Evolutionary conservation across 352 stramenopile genomes (phyloP).

Genomic region (Phytophthora uliginosa): DNA sequence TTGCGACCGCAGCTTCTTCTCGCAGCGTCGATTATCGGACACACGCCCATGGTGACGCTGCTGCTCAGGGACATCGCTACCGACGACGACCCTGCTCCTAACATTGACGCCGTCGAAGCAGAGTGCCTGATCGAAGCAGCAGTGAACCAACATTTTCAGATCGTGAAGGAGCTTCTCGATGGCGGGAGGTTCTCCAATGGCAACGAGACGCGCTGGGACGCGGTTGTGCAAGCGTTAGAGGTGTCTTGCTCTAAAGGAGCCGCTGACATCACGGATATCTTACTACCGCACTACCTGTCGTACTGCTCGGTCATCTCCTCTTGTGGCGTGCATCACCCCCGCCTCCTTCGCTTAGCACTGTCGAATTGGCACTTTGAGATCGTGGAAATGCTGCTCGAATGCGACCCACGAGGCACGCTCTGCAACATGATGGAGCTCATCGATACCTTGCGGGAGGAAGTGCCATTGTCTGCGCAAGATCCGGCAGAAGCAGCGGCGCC

Average conservation of each 20-base stretch:
- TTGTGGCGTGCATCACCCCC: constrained; percentile 14
- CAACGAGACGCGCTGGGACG: constrained; percentile 17
- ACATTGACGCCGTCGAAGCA: constrained; percentile 19
- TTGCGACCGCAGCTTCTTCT: constrained; percentile 30
- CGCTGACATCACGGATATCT: constrained; percentile 21
- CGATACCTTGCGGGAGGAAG: constrained; percentile 21
- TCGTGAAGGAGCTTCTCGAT: constrained; percentile 19
- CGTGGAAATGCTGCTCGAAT: constrained; percentile 35
- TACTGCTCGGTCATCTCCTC: constrained; percentile 6
- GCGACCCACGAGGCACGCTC: constrained; percentile 39
- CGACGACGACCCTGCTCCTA: constrained; percentile 6
- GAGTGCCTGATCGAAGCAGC: constrained; percentile 33
- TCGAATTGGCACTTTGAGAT: constrained; percentile 27
- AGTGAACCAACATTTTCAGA: constrained; percentile 14
- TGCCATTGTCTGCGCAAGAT: constrained; percentile 2
- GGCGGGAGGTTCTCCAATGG: constrained; percentile 21
- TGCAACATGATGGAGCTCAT: constrained; percentile 40
- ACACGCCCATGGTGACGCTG: constrained; percentile 25
- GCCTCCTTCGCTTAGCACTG: constrained; percentile 25
- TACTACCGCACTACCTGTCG: constrained; percentile 37
- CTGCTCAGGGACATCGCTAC: constrained; percentile 19
- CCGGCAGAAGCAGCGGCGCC: neutral
- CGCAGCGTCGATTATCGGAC: constrained; percentile 25
- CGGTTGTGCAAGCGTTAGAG: constrained; percentile 26
- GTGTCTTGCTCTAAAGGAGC: constrained; percentile 28